These are phyloP conservation scores for Lentinus brumalis DNA, from an alignment of 768 basidiomycete genomes.

Conservation along the genomic window DNA sequence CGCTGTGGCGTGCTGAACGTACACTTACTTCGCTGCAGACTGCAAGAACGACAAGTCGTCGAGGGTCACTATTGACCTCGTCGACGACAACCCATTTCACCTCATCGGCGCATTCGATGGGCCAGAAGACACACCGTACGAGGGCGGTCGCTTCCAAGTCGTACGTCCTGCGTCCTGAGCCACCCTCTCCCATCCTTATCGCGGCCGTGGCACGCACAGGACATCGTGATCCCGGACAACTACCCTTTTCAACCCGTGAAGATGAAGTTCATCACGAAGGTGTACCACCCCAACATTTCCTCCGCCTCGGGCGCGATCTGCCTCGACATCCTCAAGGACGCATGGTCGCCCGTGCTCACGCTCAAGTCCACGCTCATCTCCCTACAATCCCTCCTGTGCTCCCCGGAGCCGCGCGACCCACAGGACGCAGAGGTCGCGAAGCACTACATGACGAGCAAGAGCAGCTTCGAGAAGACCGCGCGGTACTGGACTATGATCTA, in stretches of 20 bases:
- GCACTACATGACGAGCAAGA: conserved; percentile 88
- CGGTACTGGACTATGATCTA: conserved; percentile 93
- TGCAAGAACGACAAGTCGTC: conserved; percentile 95
- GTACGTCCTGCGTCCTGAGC: conserved; percentile 47
- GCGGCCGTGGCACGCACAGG: conserved; percentile 45
- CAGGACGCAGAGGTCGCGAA: conserved; percentile 99
- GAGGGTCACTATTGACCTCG: conserved; percentile 80
- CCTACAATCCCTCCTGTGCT: conserved; percentile 89
- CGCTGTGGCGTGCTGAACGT: not conserved
- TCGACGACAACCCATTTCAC: conserved; percentile 90
- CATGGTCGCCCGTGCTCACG: conserved; percentile 94
- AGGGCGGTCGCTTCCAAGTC: conserved; percentile 89
- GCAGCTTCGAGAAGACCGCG: conserved; percentile 89
- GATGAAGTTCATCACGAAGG: conserved; percentile 98
- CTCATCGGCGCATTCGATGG: conserved; percentile 90
- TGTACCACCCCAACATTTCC: conserved; percentile 95
- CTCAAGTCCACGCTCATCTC: conserved; percentile 96
- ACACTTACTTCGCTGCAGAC: conserved; percentile 48
- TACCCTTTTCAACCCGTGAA: conserved; percentile 94
- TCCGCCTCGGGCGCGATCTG: conserved; percentile 95
- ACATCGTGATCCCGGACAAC: conserved; percentile 90
- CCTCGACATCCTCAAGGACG: conserved; percentile 85
- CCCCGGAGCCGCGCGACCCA: conserved; percentile 93
- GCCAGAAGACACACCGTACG: conserved; percentile 90
- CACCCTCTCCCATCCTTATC: conserved; percentile 4